phyloP scores from a whole-genome alignment of 208 protist species.

The Trichomonas vaginalis region DNA sequence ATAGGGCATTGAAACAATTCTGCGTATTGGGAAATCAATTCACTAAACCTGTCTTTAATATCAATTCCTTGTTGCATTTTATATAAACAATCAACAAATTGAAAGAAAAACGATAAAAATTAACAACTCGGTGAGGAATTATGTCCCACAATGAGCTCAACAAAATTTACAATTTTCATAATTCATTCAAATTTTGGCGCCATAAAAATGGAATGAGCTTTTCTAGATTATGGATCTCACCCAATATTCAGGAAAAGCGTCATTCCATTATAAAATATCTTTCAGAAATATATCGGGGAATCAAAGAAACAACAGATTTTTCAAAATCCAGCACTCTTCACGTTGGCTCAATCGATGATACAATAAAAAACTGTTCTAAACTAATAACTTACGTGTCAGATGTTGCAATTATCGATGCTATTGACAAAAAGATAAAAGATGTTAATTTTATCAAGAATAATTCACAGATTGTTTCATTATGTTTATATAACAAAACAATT shows the following conservation, averaged over 20 bases:
- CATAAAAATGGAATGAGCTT: not conserved
- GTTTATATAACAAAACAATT: not conserved
- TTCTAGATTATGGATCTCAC: not conserved
- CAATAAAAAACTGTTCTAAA: not conserved
- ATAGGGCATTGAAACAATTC: not conserved
- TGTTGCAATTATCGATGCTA: not conserved
- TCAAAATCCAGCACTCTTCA: not conserved
- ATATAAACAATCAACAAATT: too few species aligned
- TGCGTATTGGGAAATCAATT: not conserved
- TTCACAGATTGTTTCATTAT: not conserved
- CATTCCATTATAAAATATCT: not conserved
- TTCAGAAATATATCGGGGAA: not conserved
- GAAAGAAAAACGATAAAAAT: too few species aligned
- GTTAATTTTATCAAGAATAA: not conserved
- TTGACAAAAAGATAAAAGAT: not conserved
- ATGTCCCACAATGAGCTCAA: too few species aligned
- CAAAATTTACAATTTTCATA: too few species aligned
- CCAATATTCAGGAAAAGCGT: not conserved
- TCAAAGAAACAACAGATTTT: not conserved
- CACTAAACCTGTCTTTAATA: not conserved
- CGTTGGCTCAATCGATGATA: not conserved
- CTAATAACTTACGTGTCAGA: not conserved
- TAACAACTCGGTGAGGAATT: too few species aligned
- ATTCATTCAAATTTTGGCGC: too few species aligned
- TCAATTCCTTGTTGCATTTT: too few species aligned